These are phyloP conservation scores for Rubroboletus satanas DNA, from an alignment of 768 basidiomycete species.

Conservation along the genomic window DNA sequence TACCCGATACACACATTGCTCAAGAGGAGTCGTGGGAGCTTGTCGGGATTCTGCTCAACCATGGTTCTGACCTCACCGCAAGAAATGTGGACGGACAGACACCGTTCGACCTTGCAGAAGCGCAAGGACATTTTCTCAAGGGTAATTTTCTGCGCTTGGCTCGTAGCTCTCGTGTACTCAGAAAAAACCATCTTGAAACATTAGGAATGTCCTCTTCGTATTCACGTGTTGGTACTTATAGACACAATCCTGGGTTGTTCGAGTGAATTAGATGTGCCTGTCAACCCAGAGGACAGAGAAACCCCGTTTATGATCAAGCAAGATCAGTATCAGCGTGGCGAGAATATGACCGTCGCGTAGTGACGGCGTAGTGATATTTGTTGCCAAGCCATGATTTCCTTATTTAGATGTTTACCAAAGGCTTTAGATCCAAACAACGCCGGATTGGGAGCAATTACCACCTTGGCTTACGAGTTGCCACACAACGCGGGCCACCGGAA, in stretches of 20 bases:
- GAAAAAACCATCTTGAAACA: background rate
- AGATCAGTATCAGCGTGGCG: background rate
- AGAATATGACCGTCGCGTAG: too few species aligned
- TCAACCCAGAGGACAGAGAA: too few species aligned
- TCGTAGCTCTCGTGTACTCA: too few species aligned
- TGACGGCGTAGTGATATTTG: too few species aligned
- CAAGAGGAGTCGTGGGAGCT: background rate
- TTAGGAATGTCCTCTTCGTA: background rate
- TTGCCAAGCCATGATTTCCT: background rate
- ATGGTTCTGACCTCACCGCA: background rate
- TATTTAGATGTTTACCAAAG: slow-evolving; percentile 21
- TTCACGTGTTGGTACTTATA: background rate
- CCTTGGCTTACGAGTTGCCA: background rate
- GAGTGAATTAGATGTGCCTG: background rate
- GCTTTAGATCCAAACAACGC: slow-evolving; percentile 30
- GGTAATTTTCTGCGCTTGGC: too few species aligned
- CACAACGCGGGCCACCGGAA: background rate
- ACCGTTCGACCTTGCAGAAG: background rate
- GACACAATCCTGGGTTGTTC: background rate
- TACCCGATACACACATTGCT: too few species aligned
- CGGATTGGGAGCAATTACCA: background rate
- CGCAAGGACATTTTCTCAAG: background rate
- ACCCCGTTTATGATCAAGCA: too few species aligned
- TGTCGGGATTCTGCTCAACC: background rate
- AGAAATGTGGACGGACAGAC: background rate